These are phyloP conservation scores for Dryas drummondii DNA, from an alignment of 306 rosid species.

Conservation along the genomic window DNA sequence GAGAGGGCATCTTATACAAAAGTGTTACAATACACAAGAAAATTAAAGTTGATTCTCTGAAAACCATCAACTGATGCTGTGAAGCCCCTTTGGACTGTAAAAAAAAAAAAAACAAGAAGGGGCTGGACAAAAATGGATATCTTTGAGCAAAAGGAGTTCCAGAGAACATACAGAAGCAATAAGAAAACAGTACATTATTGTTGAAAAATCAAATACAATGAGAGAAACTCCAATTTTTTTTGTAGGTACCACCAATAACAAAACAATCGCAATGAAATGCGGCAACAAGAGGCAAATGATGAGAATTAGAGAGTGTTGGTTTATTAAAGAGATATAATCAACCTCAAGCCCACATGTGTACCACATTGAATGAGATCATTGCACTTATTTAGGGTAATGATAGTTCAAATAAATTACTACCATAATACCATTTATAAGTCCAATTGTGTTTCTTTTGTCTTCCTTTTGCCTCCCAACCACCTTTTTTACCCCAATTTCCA, in stretches of 20 bases:
- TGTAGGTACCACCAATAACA: slow-evolving; percentile 20
- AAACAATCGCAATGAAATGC: slow-evolving; percentile 11
- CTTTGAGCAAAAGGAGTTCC: slow-evolving; percentile 8
- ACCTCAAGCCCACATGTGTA: slow-evolving; percentile 8
- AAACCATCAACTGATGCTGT: neutral
- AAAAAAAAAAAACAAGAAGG: slow-evolving; percentile 15
- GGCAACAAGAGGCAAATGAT: slow-evolving; percentile 11
- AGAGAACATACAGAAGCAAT: neutral
- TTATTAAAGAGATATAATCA: slow-evolving; percentile 11
- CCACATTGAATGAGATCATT: slow-evolving; percentile 24
- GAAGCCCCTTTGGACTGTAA: neutral
- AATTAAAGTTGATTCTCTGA: neutral
- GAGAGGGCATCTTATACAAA: neutral
- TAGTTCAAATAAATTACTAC: slow-evolving; percentile 8
- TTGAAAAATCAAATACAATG: neutral
- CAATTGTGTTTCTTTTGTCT: neutral
- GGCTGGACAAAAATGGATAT: slow-evolving; percentile 9
- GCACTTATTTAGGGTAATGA: slow-evolving; percentile 15
- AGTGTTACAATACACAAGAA: neutral
- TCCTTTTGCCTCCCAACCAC: neutral
- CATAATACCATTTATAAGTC: neutral
- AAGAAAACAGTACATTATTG: neutral
- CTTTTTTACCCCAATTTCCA: neutral
- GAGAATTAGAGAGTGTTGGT: neutral
- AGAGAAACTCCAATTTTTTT: slow-evolving; percentile 20